A percentile compares a stretch with the other conserved stretches of the same genome.
Conservation (phyloP, 2,329 filamentous ascomycete genomes). For the Claviceps arundinis region DNA sequence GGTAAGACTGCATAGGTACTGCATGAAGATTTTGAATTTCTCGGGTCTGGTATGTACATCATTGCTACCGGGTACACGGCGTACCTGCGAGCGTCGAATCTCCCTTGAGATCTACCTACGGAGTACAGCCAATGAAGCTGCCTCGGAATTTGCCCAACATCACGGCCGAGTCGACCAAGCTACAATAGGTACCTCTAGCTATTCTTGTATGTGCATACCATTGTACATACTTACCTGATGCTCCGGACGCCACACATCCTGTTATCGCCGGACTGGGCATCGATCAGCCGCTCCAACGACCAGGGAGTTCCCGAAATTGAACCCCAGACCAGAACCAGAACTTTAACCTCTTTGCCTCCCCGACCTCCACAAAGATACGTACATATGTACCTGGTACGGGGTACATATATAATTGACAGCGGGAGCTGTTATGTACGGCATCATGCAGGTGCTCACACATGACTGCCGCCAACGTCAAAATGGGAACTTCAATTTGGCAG, state of each 20-base stretch:
- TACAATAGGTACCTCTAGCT: neutral
- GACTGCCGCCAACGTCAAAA: neutral
- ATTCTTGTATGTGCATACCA: neutral
- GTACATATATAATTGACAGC: neutral
- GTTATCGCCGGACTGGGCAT: neutral
- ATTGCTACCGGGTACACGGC: neutral
- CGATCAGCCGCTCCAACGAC: slow-evolving; percentile 1
- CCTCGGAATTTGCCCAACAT: neutral
- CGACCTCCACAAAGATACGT: no score
- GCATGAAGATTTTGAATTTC: neutral
- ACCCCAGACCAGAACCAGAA: neutral
- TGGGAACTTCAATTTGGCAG: neutral
- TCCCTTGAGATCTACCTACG: no score
- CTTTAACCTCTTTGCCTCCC: neutral
- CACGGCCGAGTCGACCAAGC: neutral
- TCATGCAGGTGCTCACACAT: neutral
- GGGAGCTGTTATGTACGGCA: slow-evolving; percentile 3
- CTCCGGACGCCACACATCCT: neutral
- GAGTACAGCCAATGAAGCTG: neutral
- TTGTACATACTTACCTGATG: neutral
- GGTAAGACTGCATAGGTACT: neutral
- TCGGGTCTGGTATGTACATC: neutral
- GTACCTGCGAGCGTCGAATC: neutral
- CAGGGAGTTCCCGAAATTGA: neutral
- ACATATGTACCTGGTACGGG: no score